Base-by-base conservation (phyloP, 768 basidiomycete genomes). In the Leccinum imitatum region DNA sequence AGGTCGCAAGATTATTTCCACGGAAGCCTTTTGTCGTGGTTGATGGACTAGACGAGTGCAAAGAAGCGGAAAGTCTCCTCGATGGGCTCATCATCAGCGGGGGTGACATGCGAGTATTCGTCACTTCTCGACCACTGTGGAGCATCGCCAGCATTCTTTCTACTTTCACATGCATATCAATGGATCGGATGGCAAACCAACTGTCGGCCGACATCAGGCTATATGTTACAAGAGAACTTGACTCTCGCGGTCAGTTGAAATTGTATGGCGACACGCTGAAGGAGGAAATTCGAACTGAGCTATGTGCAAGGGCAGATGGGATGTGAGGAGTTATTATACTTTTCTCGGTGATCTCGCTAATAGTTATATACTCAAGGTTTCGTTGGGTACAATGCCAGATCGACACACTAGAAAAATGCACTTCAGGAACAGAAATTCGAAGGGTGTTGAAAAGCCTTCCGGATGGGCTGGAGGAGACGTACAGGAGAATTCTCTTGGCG, bases 41-140 rank as follows among this genome's bases (percentile, higher is more conserved):
- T 1, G 69, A 71, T 37, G 65, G 63, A 17, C 62, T 71, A 3
- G 67, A 71, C 23, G 69, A 71, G 17, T 70, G 69, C 21, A 58
- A 57, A 19, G 58, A 56, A 5, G 8, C 37, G 2, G 50, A 62
- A 17, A 56, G 23, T n/a, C 57, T 71, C 3, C 56, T 70, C 1
- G 51, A 44, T 1, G 59, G 58, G 19, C 63, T 70, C 9, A 7
- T 55, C n/a, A 15, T 5, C 51, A 23, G n/a, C 6, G 21, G 6
- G 5, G 50, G 53, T 6, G 53, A 53, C 8, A 2, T 57, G 0
- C 60, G 27, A 13, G 17, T 63, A 0, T 60, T 69, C 15, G 47
- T 56, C 37, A 65, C 69, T 0, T 56, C 50, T 37, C 61, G 66
- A 6, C 56, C 61, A 0, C 23, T 62, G 25, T 58, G 50, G 6